Percentiles rank a stretch among this genome's conserved stretches.
phyloP scores from a whole-genome alignment of 495 filamentous ascomycete genomes.

The Aeminium ludgeri region DNA sequence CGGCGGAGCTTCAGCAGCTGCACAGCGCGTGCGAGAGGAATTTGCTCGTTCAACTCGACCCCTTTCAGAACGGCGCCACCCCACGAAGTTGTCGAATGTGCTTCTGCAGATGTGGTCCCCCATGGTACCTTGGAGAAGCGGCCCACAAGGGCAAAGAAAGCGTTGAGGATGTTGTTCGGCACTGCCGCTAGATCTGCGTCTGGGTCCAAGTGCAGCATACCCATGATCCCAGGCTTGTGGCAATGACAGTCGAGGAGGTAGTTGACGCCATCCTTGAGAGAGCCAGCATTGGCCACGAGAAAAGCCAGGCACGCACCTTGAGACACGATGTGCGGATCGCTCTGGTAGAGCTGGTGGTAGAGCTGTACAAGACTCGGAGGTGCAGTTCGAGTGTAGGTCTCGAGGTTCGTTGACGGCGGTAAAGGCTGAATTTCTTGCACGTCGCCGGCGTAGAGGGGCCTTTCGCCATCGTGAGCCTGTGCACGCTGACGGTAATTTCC shows the following conservation, averaged over 20 bases:
- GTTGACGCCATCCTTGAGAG: slow-evolving; percentile 26
- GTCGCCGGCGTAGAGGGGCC: slow-evolving; percentile 39
- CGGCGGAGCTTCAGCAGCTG: slow-evolving; percentile 25
- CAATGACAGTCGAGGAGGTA: slow-evolving; percentile 22
- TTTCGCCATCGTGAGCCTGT: slow-evolving; percentile 1
- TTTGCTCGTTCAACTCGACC: slow-evolving; percentile 13
- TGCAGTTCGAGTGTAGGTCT: slow-evolving; percentile 38
- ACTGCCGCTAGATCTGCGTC: slow-evolving; percentile 5
- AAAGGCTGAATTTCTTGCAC: slow-evolving; percentile 38
- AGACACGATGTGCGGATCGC: slow-evolving; percentile 27
- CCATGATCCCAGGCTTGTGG: background rate
- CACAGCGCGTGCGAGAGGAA: slow-evolving; percentile 28
- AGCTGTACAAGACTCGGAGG: slow-evolving; percentile 40
- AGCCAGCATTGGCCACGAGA: slow-evolving; percentile 31
- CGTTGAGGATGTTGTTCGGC: slow-evolving; percentile 29
- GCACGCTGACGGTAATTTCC: no score
- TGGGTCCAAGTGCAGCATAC: background rate
- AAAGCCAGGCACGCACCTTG: slow-evolving; percentile 29
- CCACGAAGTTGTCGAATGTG: background rate
- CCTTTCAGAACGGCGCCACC: background rate
- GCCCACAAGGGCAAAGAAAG: slow-evolving; percentile 34
- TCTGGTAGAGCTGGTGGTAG: slow-evolving; percentile 34
- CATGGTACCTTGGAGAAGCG: slow-evolving; percentile 18
- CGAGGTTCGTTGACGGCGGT: slow-evolving; percentile 38
- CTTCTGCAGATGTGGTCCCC: background rate